Evolutionary conservation across 2,329 filamentous ascomycete species (phyloP), one percentile per base, ranked within the genome.

Genomic region (Sporothrix inflata): DNA sequence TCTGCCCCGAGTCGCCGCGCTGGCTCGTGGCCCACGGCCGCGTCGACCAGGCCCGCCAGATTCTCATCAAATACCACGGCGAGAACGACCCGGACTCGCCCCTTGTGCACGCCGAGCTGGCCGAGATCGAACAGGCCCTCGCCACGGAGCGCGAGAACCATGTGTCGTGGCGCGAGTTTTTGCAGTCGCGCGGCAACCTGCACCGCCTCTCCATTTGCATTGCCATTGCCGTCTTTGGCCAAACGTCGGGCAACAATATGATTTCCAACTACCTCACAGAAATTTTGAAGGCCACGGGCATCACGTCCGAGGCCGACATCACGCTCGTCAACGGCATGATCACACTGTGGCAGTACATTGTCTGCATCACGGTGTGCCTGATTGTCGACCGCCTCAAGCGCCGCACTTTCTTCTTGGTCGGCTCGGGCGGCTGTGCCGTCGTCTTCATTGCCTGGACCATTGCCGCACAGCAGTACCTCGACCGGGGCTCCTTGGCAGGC

Each of bases 371-470:
- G 53, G 80, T 81, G 57, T 81, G 82, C 3, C 73, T 83, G 2
- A 77, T 81, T 12, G 81, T 79, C 19, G 78, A 80, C 19, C 77
- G 77, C 16, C 80, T 80, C 69, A 76, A 74, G 34, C 77, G 82
- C 11, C 75, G 82, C 1, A 70, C 57, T 12, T 81, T 82, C 78
- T 83, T 82, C 65, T 47, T 83, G 60, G 78, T 76, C 1, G 83
- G 80, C 74, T 82, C 80, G 1, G 78, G 79, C 9, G 81, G 81
- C 2, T 80, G 79, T 1, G 76, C 79, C 3, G 74, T 78, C 27
- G 79, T 82, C 0, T 83, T 82, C 73, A 79, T 79, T 6, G 78
- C 80, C 11, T 82, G 81, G 80, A 84, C 81, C 0, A 73, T 83
- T n/a, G 78, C 81, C 7, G 34, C 60, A 3, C 60, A 63, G 60